Conservation (phyloP, 352 stramenopile genomes). For the Aphanomyces cochlioides region DNA sequence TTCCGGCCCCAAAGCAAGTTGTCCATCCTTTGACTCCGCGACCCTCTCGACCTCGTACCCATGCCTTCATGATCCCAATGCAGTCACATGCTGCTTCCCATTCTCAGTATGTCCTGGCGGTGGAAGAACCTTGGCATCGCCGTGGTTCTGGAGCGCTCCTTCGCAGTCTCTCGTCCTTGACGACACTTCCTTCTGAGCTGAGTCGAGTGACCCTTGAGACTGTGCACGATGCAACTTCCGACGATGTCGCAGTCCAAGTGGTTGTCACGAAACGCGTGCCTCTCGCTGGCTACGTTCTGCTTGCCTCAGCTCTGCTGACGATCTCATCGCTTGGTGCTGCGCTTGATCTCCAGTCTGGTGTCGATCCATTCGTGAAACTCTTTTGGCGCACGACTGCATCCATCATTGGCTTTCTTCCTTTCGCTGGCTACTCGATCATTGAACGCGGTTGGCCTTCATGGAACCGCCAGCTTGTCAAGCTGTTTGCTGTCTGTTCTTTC, state of each 20-base stretch:
- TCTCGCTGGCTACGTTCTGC: conserved; percentile 66
- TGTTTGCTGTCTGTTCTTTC: conserved; percentile 67
- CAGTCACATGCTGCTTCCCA: conserved; percentile 33
- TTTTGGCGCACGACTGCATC: conserved; percentile 80
- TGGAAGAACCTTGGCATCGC: conserved; percentile 47
- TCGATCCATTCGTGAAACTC: conserved; percentile 78
- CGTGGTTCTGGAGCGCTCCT: conserved; percentile 58
- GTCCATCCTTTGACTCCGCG: conserved; percentile 37
- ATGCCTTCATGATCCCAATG: conserved; percentile 59
- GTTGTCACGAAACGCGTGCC: conserved; percentile 72
- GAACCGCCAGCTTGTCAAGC: conserved; percentile 42
- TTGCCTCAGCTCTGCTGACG: conserved; percentile 62
- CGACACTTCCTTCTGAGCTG: conserved; percentile 56
- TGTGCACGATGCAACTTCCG: conserved; percentile 45
- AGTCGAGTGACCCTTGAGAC: conserved; percentile 71
- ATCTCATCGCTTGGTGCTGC: conserved; percentile 75
- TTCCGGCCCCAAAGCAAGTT: conserved; percentile 31
- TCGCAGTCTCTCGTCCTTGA: conserved; percentile 45
- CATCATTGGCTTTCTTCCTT: conserved; percentile 61
- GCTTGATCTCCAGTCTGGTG: conserved; percentile 61
- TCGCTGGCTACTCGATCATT: conserved; percentile 50
- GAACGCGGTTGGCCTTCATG: conserved; percentile 56
- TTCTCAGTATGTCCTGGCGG: conserved; percentile 73
- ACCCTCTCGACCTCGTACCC: neutral
- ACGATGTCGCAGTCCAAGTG: conserved; percentile 63